Evolutionary conservation across 1,284 basidiomycete species (phyloP), one percentile per base, ranked within the genome.

Genomic region (Clitocybe nebularis): DNA sequence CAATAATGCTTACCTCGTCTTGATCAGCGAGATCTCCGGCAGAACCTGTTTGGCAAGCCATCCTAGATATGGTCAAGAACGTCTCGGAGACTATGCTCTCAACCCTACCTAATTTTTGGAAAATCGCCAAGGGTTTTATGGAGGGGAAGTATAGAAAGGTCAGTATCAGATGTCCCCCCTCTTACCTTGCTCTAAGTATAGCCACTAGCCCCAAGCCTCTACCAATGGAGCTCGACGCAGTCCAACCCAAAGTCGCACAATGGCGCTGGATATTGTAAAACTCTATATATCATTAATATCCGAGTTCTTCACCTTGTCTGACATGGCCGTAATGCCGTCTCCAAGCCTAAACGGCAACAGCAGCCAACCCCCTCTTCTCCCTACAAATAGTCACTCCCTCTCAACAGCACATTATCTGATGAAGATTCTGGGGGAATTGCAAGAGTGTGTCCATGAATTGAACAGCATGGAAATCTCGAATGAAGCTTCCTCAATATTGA

Each of bases 71-170:
- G 70, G 73, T 84, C 37, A 89, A 88, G 64, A 77, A 68, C 46
- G 57, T 87, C 19, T 86, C 84, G 1, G 86, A 89, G 59, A 71
- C 70, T 19, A 75, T 88, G 66, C 59, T 88, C 13, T 68, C 77
- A 14, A 78, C 84, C 1, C 72, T 99, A 34, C 93, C 94, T 2
- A 91, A 80, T 52, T 98, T 97, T 64, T 97, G 93, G 93, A 84
- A 84, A 53, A 89, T 99, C 32, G 86, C 89, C 1, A 91, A 84
- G 62, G 82, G 79, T 10, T 95, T 94, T 60, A 82, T 93, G 63
- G 93, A 96, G 33, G 94, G 93, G 3, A 90, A 87, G 61, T 93
- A 89, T 61, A 85, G 83, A 60, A 89, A 84, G 73, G 91, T 91
- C 45, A 47, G 62, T 2, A 33, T 58, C 36, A 17, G 36, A 21